These are phyloP conservation scores for Phytophthora pistaciae DNA, from an alignment of 352 stramenopile species.

Conservation along the genomic window DNA sequence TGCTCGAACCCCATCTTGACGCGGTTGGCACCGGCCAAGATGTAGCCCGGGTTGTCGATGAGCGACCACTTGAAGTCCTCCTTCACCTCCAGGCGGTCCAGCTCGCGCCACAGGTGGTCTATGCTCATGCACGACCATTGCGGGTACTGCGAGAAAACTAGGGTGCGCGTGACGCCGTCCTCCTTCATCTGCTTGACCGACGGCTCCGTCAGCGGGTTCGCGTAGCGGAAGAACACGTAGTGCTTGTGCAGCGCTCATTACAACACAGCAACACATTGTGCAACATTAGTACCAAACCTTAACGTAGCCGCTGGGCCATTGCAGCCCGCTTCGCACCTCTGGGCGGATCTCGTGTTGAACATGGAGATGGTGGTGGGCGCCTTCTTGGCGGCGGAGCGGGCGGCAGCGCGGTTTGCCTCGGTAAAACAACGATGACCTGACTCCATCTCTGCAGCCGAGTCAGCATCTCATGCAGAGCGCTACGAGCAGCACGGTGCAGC, in stretches of 20 bases:
- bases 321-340: no score
- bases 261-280: conserved; percentile 9
- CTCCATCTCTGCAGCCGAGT: no score
- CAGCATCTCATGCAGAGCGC: no score
- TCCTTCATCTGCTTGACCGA: conserved; percentile 96
- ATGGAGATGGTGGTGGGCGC: conserved; percentile 87
- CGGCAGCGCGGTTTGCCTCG: no score
- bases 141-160: conserved; percentile 98
- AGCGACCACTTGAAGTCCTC: conserved; percentile 86
- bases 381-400: conserved; percentile 49
- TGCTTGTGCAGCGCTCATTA: conserved; percentile 91
- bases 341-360: no score
- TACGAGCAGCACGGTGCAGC: no score
- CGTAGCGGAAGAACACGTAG: conserved; percentile 99
- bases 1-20: conserved; percentile 93
- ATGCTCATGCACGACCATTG: conserved; percentile 99
- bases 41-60: conserved; percentile 94
- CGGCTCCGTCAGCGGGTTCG: conserved; percentile 96
- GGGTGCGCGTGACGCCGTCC: conserved; percentile 95
- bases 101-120: conserved; percentile 89
- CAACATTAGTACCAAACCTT: no score
- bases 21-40: conserved; percentile 93
- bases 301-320: no score
- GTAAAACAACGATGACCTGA: no score
- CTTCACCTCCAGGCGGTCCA: conserved; percentile 90